Conservation (phyloP, 768 basidiomycete species). For the Panus rudis region DNA sequence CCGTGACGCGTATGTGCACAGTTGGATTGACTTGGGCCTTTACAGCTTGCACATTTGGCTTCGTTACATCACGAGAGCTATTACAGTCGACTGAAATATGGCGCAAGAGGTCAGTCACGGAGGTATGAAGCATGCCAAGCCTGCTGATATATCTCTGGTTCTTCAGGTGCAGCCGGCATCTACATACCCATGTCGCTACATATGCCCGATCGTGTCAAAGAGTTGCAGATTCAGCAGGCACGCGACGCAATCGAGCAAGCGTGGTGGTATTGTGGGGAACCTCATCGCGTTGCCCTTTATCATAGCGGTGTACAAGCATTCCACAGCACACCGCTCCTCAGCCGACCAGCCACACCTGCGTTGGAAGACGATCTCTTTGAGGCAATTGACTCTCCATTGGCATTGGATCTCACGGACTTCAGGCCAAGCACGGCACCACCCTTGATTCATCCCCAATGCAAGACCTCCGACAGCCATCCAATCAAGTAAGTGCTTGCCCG, state of each 20-base stretch:
- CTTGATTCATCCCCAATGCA: slow-evolving; percentile 33
- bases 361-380: slow-evolving; percentile 45
- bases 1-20: too few relatives aligned
- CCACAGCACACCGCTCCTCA: neutral
- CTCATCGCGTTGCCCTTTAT: neutral
- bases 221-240: slow-evolving; percentile 47
- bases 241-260: slow-evolving; percentile 27
- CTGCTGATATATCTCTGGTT: too few relatives aligned
- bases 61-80: slow-evolving; percentile 72
- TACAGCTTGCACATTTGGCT: slow-evolving; percentile 48
- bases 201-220: slow-evolving; percentile 48
- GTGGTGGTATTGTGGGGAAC: slow-evolving; percentile 43
- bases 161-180: slow-evolving; percentile 46
- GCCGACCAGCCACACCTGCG: slow-evolving; percentile 15
- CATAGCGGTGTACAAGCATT: neutral
- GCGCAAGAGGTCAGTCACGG: slow-evolving; percentile 27
- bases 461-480: slow-evolving; percentile 76
- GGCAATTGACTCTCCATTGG: slow-evolving; percentile 43
- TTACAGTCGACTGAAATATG: slow-evolving; percentile 66
- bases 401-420: slow-evolving; percentile 22
- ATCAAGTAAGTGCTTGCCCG: slow-evolving; percentile 55
- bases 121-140: neutral
- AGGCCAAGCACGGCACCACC: too few relatives aligned
- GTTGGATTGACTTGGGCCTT: too few relatives aligned
- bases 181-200: slow-evolving; percentile 63